Evolutionary conservation across 2,329 filamentous ascomycete species (phyloP).

Genomic region (Rutstroemia sp.): DNA sequence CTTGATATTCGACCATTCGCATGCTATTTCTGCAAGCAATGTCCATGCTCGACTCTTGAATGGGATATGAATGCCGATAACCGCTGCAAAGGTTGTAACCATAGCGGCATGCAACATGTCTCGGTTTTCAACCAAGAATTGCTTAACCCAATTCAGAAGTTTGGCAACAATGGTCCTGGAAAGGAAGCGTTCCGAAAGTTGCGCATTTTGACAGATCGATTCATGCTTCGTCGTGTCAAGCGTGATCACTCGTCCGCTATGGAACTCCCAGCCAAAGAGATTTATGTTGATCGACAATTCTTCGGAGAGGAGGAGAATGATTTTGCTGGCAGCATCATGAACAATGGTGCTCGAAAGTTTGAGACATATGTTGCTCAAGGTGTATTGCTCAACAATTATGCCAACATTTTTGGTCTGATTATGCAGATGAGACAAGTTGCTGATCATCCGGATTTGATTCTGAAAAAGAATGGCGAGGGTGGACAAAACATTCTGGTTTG

Average conservation of each 20-base stretch:
- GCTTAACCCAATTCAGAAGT: conserved; percentile 70
- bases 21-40: conserved; percentile 88
- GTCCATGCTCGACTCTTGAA: conserved; percentile 71
- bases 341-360: conserved; percentile 78
- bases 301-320: conserved; percentile 96
- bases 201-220: conserved; percentile 79
- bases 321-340: conserved; percentile 94
- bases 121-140: conserved; percentile 94
- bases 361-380: conserved; percentile 93
- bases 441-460: conserved; percentile 87
- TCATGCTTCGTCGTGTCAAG: conserved; percentile 95
- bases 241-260: conserved; percentile 88
- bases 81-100: conserved; percentile 63
- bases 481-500: conserved; percentile 89
- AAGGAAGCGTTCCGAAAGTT: conserved; percentile 71
- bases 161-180: conserved; percentile 54
- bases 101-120: conserved; percentile 47
- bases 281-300: conserved; percentile 88
- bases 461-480: conserved; percentile 79
- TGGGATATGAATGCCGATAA: conserved; percentile 72
- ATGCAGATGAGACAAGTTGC: conserved; percentile 99
- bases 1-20: conserved; percentile 83
- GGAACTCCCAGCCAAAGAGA: conserved; percentile 93
- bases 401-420: conserved; percentile 97
- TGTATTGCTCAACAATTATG: conserved; percentile 94